phyloP scores from a whole-genome alignment of 2,329 filamentous ascomycete genomes.

The Nemania sp. region DNA sequence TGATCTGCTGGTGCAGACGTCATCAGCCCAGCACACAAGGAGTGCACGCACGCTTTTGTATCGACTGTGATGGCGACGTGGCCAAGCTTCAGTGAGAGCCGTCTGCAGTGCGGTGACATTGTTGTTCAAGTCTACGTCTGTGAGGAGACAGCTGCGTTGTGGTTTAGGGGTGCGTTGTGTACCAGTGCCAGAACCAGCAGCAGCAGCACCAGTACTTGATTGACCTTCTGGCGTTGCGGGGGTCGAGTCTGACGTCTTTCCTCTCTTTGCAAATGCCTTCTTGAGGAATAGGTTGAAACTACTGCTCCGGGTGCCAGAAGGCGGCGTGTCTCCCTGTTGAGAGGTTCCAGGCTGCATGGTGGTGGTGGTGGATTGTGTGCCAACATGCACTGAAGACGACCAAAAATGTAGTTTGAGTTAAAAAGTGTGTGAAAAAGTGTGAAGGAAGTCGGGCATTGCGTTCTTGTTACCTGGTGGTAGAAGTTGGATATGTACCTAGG shows the following conservation, averaged over 20 bases:
- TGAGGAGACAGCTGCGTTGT: not conserved
- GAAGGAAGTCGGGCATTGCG: not conserved
- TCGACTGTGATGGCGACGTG: slow-evolving; percentile 20
- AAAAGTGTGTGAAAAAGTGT: not conserved
- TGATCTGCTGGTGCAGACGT: not conserved
- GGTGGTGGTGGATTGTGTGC: not conserved
- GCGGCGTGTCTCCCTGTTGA: not conserved
- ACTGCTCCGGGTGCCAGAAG: not conserved
- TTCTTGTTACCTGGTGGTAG: not conserved
- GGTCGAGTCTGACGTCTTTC: not conserved
- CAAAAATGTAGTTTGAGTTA: not conserved
- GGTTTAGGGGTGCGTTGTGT: not conserved
- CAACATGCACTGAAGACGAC: not conserved
- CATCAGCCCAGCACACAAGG: slow-evolving; percentile 26
- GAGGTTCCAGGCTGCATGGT: slow-evolving; percentile 9
- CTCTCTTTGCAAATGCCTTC: slow-evolving; percentile 5
- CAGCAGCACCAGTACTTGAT: no score
- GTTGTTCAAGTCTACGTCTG: slow-evolving; percentile 15
- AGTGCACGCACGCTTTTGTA: slow-evolving; percentile 20
- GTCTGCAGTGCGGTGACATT: not conserved
- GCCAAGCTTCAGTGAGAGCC: slow-evolving; percentile 7
- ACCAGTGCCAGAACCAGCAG: no score
- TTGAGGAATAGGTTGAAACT: slow-evolving; percentile 17
- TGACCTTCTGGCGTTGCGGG: not conserved
- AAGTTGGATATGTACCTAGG: not conserved